These are phyloP conservation scores for Trichophaea hybrida DNA, from an alignment of 2,329 filamentous ascomycete genomes.

Conservation along the genomic window DNA sequence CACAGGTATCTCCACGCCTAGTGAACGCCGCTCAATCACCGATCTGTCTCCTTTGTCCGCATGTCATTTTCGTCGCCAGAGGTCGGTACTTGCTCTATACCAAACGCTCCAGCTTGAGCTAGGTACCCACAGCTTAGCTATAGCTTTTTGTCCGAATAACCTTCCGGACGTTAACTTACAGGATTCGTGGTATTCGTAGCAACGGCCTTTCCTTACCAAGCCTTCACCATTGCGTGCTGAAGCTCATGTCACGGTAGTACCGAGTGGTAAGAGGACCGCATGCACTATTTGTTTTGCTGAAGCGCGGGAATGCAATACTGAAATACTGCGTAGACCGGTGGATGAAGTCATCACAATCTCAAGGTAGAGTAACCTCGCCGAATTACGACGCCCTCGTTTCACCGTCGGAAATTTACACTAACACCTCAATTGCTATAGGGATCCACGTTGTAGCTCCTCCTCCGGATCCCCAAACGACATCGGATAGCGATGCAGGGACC, in stretches of 20 bases:
- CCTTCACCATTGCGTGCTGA: constrained; percentile 10
- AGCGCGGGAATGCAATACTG: too few relatives aligned
- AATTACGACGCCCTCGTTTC: neutral
- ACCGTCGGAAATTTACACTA: neutral
- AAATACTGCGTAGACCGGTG: neutral
- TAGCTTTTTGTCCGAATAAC: constrained; percentile 6
- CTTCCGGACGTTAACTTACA: neutral
- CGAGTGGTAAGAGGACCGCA: neutral
- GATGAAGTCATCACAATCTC: neutral
- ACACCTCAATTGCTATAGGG: neutral
- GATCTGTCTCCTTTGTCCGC: neutral
- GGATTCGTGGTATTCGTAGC: neutral
- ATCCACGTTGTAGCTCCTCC: neutral
- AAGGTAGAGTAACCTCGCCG: constrained; percentile 2
- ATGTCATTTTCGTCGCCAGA: constrained; percentile 21
- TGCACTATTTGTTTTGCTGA: too few relatives aligned
- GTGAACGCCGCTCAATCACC: too few relatives aligned
- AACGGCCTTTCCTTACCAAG: constrained; percentile 16
- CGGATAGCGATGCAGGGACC: neutral
- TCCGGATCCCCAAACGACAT: neutral
- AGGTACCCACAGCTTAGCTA: neutral
- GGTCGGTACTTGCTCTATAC: constrained; percentile 12
- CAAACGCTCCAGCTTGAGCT: constrained; percentile 7
- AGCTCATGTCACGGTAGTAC: neutral
- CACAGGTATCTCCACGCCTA: too few relatives aligned